Base-by-base conservation (phyloP, 75 land plant genomes). In the Gnetum montanum region DNA sequence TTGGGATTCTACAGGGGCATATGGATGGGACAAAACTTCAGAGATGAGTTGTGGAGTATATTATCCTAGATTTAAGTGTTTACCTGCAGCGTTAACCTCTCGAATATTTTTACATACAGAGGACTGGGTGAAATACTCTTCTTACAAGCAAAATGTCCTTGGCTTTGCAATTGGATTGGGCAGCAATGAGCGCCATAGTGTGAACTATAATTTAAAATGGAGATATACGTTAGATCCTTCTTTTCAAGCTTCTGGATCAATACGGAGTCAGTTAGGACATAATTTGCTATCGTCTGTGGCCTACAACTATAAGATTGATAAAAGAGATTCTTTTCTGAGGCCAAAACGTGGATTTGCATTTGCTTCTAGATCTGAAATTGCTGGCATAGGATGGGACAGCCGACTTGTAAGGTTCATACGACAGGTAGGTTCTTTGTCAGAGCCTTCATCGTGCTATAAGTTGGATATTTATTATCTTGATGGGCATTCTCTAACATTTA, bases 311-410 rank as follows among this genome's bases (percentile, higher is more conserved):
- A 89, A 75, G 50, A 51, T 83, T 70, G 98, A 94, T 59, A 57
- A 43, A 29, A 67, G 96, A 59, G 76, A 94, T 68, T 85, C 96
- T 29, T 58, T 64, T 29, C 31, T 83, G 57, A 68, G 98, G 59
- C 98, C 98, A 53, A 91, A 80, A 40, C 59, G 70, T 31, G 98
- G 98, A 23, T 74, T 75, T 70, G 90, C 91, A 60, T 85, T 82
- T 57, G 49, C 70, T 38, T 79, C 88, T 18, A 70, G 74, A 1
- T 63, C 83, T 35, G 94, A 94, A 57, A 49, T 94, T 56, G 73
- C 87, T 58, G 98, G 98, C 47, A 66, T 94, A 34, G 72, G 76
- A 23, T 86, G 86, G 31, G 96, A 94, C 64, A 60, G 60, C 35
- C 80, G 78, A 53, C 66, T 70, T 47, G 53, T 83, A 34, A 73